phyloP scores from a whole-genome alignment of 139 green algal genomes.

The Coccomyxa sp. region DNA sequence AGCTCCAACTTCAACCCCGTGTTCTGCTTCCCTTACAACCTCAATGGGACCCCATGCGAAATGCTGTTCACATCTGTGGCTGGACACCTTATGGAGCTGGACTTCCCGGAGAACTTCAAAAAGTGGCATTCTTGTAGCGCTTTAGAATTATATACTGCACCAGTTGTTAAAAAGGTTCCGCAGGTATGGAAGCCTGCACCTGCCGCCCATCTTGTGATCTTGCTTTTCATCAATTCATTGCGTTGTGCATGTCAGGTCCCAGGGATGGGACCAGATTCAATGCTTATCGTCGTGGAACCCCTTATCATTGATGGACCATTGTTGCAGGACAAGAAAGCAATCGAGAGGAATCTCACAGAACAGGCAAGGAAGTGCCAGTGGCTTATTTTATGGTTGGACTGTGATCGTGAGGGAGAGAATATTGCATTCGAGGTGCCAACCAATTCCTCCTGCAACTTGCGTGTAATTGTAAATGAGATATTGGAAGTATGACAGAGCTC shows the following conservation, averaged over 20 bases:
- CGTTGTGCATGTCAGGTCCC: no score
- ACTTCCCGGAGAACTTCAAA: slow-evolving; percentile 57
- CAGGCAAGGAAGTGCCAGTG: slow-evolving; percentile 56
- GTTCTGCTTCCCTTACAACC: slow-evolving; percentile 77
- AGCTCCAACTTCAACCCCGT: slow-evolving; percentile 76
- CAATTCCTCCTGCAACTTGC: no score
- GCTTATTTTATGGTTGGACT: slow-evolving; percentile 98
- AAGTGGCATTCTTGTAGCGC: slow-evolving; percentile 58
- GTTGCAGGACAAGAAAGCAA: slow-evolving; percentile 56
- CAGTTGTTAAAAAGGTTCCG: slow-evolving; percentile 58
- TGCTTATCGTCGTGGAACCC: no score
- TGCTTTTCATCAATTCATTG: not conserved
- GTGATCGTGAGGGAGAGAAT: slow-evolving; percentile 96
- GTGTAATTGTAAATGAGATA: no score
- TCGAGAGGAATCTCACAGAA: slow-evolving; percentile 73
- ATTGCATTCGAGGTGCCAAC: slow-evolving; percentile 92
- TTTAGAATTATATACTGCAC: slow-evolving; percentile 54
- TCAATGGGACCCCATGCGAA: slow-evolving; percentile 48
- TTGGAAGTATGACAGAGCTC: no score
- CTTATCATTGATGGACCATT: no score
- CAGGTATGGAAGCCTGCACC: slow-evolving; percentile 28
- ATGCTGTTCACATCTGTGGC: slow-evolving; percentile 95
- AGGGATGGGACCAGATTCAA: no score
- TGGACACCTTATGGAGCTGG: slow-evolving; percentile 90
- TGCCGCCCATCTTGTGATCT: not conserved